Evolutionary conservation across 2,329 filamentous ascomycete species (phyloP), one percentile per base, ranked within the genome.

Genomic region (Aspergillus bombycis): DNA sequence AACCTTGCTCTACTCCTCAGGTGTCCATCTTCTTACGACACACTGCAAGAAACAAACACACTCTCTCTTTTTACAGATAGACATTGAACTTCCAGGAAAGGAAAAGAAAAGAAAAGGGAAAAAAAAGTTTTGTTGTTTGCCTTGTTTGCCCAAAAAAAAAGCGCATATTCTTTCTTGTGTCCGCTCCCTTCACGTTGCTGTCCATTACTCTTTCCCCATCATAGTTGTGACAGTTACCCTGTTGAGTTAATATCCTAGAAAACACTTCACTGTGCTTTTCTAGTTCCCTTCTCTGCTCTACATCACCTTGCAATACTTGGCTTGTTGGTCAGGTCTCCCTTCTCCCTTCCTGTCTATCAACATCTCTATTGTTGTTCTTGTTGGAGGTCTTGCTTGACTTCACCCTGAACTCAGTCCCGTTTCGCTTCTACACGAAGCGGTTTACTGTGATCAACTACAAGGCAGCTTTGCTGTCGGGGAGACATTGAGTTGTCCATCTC

Each of bases 401-500:
- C 57, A 65, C 55, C 61, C 58, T 58, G 36, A 50, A 28, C 60
- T 65, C 55, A 43, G 52, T 62, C 62, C 41, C 48, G 57, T 60
- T 59, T 57, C 45, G 21, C 53, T 50, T 58, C 55, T 36, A 61
- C 43, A 57, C 57, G 57, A 55, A 38, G 52, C 57, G 43, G 16
- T 53, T 53, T 36, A 57, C 52, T 60, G 34, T 50, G 32, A 54
- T 57, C 45, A 45, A 57, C 28, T 21, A 60, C 64, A 65, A 63
- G 63, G 68, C 66, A 74, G 68, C 68, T 63, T 66, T 68, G 65
- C 68, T 72, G 70, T 75, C 72, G 92, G 93, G 91, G 93, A 96
- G 91, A 93, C 93, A 96, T 97, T 97, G 81, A 90, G 79, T 97
- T 96, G 93, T 96, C 93, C 84, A 91, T 96, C 93, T 96, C 93